Base-by-base conservation (phyloP, 2,329 filamentous ascomycete species). In the Xylaria sp. region DNA sequence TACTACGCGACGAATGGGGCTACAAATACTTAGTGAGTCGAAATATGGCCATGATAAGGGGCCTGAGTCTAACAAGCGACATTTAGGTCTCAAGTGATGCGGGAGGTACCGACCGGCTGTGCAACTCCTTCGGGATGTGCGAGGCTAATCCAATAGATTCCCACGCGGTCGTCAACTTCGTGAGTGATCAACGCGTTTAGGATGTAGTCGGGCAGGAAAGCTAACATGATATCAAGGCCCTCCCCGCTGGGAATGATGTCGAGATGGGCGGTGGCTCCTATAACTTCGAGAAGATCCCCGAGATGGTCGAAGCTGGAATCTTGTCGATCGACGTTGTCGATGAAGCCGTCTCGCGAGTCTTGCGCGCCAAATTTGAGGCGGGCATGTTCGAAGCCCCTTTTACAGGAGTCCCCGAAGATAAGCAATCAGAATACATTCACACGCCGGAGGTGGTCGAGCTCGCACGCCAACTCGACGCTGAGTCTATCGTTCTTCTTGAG, bases 211-310 rank as follows among this genome's bases (percentile, higher is more conserved):
- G 5, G 6, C 27, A 50, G n/a, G 5, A 12, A 12, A 48, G 21
- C 60, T 70, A 55, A 72, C 57, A 25, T 40, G 25, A 48, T 16
- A 16, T 66, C 2, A 2, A 86, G 79, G 82, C 88, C 9, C 84
- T 93, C 4, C 88, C 88, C 0, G 89, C 91, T 4, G 91, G 92
- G 2, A 91, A 89, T 59, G 91, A 93, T 73, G 85, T 91, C 13
- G 92, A 93, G 75, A 93, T 93, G 91, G 91, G 91, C 13, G 91
- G 91, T 47, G 91, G 92, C 23, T 90, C 88, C 23, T 93, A 88
- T 82, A 93, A 89, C 76, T 91, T 89, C 75, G 84, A 88, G 71
- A 86, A 84, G 42, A 92, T 93, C 60, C 89, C 91, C 5, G 82
- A 87, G 32, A 84, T 93, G 58, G 84, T 93, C 18, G 80, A 87